These are phyloP conservation scores for Ceratobasidium sp. DNA, from an alignment of 1,284 basidiomycete genomes.

Conservation along the genomic window DNA sequence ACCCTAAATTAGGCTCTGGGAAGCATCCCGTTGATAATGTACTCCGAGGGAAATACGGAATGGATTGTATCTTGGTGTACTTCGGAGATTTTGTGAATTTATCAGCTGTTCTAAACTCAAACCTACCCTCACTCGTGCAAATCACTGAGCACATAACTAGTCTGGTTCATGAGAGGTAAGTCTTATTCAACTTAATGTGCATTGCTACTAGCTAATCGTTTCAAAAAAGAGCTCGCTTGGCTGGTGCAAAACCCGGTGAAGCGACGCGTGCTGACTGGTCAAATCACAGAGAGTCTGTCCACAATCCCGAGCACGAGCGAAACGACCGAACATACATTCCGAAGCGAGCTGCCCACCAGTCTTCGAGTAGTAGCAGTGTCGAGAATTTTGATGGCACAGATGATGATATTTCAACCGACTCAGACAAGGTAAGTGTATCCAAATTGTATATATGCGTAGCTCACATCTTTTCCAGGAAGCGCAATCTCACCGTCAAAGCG, in stretches of 20 bases:
- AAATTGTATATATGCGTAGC: too few species aligned
- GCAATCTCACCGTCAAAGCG: not conserved
- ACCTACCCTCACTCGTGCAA: not conserved
- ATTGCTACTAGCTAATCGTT: not conserved
- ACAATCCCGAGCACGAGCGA: not conserved
- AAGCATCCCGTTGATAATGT: conserved; percentile 1
- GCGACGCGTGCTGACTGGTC: not conserved
- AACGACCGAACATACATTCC: conserved; percentile 9
- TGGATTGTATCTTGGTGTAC: not conserved
- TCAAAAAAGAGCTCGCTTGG: not conserved
- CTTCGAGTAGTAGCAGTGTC: not conserved
- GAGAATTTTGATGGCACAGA: not conserved
- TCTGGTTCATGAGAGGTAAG: not conserved
- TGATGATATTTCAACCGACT: too few species aligned
- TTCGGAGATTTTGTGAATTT: not conserved
- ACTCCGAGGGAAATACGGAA: not conserved
- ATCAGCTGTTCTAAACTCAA: not conserved
- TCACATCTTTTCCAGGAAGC: too few species aligned
- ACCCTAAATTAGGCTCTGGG: not conserved
- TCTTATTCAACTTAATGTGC: not conserved
- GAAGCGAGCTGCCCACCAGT: not conserved
- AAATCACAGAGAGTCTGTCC: not conserved
- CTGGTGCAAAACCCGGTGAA: not conserved
- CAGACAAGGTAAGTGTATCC: too few species aligned
- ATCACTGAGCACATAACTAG: not conserved